Evolutionary conservation across 495 filamentous ascomycete genomes (phyloP), one percentile per base, ranked within the genome.

Genomic region (Tuber microsphaerosporum): DNA sequence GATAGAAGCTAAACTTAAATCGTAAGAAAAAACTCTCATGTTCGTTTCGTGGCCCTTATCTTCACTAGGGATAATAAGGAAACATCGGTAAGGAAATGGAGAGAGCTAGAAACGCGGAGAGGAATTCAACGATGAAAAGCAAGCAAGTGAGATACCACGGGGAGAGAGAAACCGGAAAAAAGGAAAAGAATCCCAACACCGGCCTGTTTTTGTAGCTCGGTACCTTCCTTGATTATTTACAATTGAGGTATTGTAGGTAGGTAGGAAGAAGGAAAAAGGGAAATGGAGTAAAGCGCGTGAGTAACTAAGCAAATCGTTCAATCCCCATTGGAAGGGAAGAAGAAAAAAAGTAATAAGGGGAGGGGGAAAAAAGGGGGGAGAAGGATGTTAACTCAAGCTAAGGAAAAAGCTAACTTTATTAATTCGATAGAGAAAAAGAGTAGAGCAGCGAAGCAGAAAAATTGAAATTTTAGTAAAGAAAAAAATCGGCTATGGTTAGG

Each of bases 381-480:
- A 65, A 14, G 56, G 31, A 34, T 3, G 12, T 12, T n/a, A 65
- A 34, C 51, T 31, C n/a, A 61, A 51, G 48, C 48, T 51, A n/a
- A 31, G n/a, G 51, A n/a, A 7, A 48, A 9, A 7, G 9, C 48
- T 61, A 61, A 82, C 26, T 88, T 86, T 78, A 82, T 84, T 84
- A 86, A 87, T 71, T 84, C 85, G 10, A 83, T 81, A 61, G 76
- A 73, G 39, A 41, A 26, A 26, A 65, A 7, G 56, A 65, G 56
- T 17, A 34, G 56, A 65, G 56, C 6, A 19, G 31, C 12, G 3
- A 31, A 34, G 56, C n/a, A 61, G 31, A 65, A 65, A 65, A 65
- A 19, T 65, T 17, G 56, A 34, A 65, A 31, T 65, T 65, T 17
- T 34, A 26, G 17, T 65, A 61, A 26, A 65, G 26, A 19, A 65